Conservation (phyloP, 345 rosid genomes). For the Viola odorata region DNA sequence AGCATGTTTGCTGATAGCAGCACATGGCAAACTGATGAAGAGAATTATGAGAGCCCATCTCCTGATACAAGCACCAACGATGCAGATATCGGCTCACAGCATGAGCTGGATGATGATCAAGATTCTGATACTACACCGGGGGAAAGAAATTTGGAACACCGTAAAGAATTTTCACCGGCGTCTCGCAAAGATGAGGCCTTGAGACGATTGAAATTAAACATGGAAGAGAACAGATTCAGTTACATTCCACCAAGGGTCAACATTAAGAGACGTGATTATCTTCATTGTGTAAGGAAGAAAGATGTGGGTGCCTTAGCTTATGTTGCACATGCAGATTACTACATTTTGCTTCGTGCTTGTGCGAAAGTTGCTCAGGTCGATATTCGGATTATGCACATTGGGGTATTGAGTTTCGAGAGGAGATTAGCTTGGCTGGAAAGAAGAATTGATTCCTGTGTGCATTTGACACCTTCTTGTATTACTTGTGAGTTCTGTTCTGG, state of each 20-base stretch:
- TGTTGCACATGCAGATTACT: conserved; percentile 77
- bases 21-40: neutral
- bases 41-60: neutral
- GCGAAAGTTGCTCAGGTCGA: conserved; percentile 59
- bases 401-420: conserved; percentile 66
- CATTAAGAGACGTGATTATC: conserved; percentile 49
- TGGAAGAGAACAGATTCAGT: conserved; percentile 61
- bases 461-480: conserved; percentile 33
- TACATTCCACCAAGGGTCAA: conserved; percentile 70
- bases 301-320: conserved; percentile 49
- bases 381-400: conserved; percentile 54
- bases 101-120: conserved; percentile 8
- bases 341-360: conserved; percentile 62
- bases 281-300: conserved; percentile 56
- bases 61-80: neutral
- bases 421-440: conserved; percentile 75
- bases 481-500: conserved; percentile 44
- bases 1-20: conserved; percentile 13
- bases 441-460: conserved; percentile 50
- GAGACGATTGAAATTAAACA: conserved; percentile 44
- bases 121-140: conserved; percentile 18
- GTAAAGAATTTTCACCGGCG: conserved; percentile 12
- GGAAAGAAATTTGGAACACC: conserved; percentile 10
- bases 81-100: neutral
- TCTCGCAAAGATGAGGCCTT: conserved; percentile 27